A percentile compares a stretch with the other conserved stretches of the same genome.
These are phyloP conservation scores for Batrachochytrium dendrobatidis DNA, from an alignment of 371 early-diverging fungal genomes.

Conservation along the genomic window DNA sequence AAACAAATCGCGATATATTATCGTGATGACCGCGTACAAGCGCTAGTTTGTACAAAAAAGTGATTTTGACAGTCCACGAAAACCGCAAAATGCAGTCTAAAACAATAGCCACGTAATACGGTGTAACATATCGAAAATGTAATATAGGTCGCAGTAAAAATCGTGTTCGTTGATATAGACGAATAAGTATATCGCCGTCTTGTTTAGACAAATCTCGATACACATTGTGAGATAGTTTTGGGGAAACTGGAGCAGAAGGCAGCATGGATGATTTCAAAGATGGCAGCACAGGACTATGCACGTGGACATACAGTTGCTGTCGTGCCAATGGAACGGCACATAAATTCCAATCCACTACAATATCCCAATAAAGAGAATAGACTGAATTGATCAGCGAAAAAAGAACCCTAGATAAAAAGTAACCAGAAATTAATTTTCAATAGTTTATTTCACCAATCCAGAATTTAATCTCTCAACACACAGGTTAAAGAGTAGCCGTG, in stretches of 20 bases:
- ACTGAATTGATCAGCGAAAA: slow-evolving; percentile 76
- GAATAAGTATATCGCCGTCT: too few species aligned
- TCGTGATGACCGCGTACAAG: slow-evolving; percentile 20
- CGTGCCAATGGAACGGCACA: slow-evolving; percentile 26
- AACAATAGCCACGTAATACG: slow-evolving; percentile 66
- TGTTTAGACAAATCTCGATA: not conserved
- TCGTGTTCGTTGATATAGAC: not conserved
- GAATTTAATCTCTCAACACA: too few species aligned
- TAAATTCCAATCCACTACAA: slow-evolving; percentile 84
- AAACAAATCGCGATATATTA: not conserved
- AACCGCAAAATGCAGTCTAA: slow-evolving; percentile 74
- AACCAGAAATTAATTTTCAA: too few species aligned
- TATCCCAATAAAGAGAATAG: slow-evolving; percentile 93
- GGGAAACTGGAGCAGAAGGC: slow-evolving; percentile 9
- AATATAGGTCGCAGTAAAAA: not conserved
- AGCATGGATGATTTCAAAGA: slow-evolving; percentile 7
- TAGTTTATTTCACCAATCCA: too few species aligned
- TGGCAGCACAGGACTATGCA: not conserved
- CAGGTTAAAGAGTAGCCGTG: too few species aligned
- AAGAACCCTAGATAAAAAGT: slow-evolving; percentile 60
- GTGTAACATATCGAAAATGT: slow-evolving; percentile 9
- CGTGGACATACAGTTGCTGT: slow-evolving; percentile 2
- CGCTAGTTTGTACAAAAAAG: slow-evolving; percentile 59
- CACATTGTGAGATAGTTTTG: too few species aligned
- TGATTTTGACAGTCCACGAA: slow-evolving; percentile 78